A percentile compares a stretch with the other conserved stretches of the same genome.
These are phyloP conservation scores for Wickerhamomyces chaumierensis DNA, from an alignment of 805 yeast species.

Conservation along the genomic window DNA sequence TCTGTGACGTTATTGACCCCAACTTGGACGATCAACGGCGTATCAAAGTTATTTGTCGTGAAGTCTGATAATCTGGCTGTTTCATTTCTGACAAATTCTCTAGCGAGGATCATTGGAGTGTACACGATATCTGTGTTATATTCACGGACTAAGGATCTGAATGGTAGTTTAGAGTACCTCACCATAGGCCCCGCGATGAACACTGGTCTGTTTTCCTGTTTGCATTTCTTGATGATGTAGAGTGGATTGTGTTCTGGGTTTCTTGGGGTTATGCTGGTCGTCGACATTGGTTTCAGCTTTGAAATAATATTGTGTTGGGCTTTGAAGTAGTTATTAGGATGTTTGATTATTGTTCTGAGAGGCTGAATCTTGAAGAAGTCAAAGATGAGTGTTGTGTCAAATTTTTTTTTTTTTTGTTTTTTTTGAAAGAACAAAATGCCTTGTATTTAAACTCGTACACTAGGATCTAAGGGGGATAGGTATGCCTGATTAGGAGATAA, in stretches of 20 bases:
- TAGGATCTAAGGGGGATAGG: too few species aligned
- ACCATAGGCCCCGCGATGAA: slow-evolving; percentile 93
- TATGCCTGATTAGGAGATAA: too few species aligned
- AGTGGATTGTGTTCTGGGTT: slow-evolving; percentile 41
- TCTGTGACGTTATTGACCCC: slow-evolving; percentile 84
- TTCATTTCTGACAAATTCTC: slow-evolving; percentile 83
- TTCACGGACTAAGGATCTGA: slow-evolving; percentile 67
- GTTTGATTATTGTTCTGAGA: too few species aligned
- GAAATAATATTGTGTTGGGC: too few species aligned
- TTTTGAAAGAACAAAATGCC: too few species aligned
- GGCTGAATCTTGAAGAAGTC: too few species aligned
- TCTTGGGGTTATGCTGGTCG: slow-evolving; percentile 14
- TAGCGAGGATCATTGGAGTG: slow-evolving; percentile 92
- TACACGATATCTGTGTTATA: slow-evolving; percentile 76
- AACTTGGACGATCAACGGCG: slow-evolving; percentile 76
- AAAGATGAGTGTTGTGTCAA: too few species aligned
- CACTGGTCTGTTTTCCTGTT: slow-evolving; percentile 40
- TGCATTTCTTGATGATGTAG: slow-evolving; percentile 35
- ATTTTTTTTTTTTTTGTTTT: too few species aligned
- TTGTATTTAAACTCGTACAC: too few species aligned
- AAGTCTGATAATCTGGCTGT: slow-evolving; percentile 79
- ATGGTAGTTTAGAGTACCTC: slow-evolving; percentile 87
- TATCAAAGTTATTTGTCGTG: slow-evolving; percentile 61
- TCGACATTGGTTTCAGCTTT: too few species aligned
- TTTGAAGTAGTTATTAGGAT: too few species aligned